phyloP scores from a whole-genome alignment of 257 asterid genomes.

The Thymus mandschuricus region DNA sequence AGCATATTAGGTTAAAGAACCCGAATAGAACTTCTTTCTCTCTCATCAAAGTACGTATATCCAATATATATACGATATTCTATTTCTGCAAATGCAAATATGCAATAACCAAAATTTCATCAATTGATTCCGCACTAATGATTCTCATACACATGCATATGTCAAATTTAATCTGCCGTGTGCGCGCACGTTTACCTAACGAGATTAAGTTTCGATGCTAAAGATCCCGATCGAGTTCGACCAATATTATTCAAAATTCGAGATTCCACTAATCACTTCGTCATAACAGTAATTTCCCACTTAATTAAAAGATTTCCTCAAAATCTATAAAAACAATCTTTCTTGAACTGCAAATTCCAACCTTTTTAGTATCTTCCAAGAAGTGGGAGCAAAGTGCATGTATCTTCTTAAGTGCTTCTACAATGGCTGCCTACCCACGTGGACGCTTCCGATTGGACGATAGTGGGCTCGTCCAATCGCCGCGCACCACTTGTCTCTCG shows the following conservation, averaged over 20 bases:
- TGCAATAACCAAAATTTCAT: neutral
- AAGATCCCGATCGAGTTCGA: too few species aligned
- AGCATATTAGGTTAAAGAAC: neutral
- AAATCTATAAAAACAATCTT: neutral
- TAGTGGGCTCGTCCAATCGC: neutral
- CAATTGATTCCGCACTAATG: neutral
- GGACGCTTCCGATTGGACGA: slow-evolving; percentile 26
- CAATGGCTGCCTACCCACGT: slow-evolving; percentile 26
- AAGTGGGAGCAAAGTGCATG: slow-evolving; percentile 34
- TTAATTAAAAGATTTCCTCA: neutral
- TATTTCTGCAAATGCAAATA: neutral
- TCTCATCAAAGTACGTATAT: neutral
- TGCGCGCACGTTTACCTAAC: too few species aligned
- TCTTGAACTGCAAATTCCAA: neutral
- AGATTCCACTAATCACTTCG: slow-evolving; percentile 12
- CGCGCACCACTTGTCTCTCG: neutral
- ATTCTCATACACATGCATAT: neutral
- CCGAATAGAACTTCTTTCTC: neutral
- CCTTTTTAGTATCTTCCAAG: neutral
- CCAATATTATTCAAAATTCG: slow-evolving; percentile 1
- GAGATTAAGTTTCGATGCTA: neutral
- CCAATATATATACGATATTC: neutral
- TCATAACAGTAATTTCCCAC: neutral
- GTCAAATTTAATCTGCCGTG: neutral
- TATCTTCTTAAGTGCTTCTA: slow-evolving; percentile 22